Base-by-base conservation (phyloP, 1,284 basidiomycete genomes). In the Trichosporon asahii region DNA sequence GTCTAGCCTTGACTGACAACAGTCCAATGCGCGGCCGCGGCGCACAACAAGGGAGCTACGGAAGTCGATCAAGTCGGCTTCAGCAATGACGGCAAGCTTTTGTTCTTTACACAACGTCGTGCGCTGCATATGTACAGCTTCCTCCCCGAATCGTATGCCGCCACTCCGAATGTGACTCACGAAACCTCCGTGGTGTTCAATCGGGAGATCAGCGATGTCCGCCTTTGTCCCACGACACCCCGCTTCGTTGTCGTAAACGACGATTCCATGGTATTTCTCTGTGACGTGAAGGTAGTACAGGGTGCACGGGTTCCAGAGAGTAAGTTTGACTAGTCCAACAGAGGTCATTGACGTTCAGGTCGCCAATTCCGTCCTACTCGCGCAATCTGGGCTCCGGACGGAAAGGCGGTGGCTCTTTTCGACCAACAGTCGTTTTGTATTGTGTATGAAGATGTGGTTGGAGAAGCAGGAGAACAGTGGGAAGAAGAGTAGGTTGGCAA, bases 61-160 rank as follows among this genome's bases (percentile, higher is more conserved):
- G 35, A 44, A 5, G 65, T 72, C 14, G 29, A 3, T 1, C 90
- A 93, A 73, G 81, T 95, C 31, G 88, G 90, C 61, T 95, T 92
- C 88, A 93, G 93, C 80, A 85, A 87, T 57, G 88, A 88, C 15
- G 93, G 92, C 12, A 89, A 86, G 0, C 82, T 91, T 18, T 82
- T 95, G 3, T 85, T 93, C 37, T 88, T 89, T 44, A 64, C 44
- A 1, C 66, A 66, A 15, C 68, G 66, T 15, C 18, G 74, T 9
- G 68, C 76, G 0, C 40, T 82, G 0, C 79, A 82, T 57, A 75
- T 84, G 3, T 78, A 82, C 69, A 71, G 74, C 2, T 81, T 82
- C 69, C 68, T 81, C 1, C 70, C 76, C 0, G 61, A 71, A 3
- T 66, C 76, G 0, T 65, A 60, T 1, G 31, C 76, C 0, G 46